These are phyloP conservation scores for Backusella westeae DNA, from an alignment of 192 early-diverging fungal species.

Conservation along the genomic window DNA sequence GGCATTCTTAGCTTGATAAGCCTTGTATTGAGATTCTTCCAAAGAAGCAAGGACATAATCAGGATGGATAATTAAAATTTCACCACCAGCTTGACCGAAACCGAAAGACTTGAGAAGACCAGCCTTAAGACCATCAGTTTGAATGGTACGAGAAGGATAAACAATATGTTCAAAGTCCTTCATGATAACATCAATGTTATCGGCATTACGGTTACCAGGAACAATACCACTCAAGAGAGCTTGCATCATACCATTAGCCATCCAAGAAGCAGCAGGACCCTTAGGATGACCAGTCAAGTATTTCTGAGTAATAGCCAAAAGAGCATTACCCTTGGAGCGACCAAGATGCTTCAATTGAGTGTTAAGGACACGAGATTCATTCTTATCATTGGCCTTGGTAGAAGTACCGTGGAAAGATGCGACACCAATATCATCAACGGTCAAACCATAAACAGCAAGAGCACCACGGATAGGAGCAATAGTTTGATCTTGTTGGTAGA, in stretches of 20 bases:
- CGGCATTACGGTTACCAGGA: slow-evolving; percentile 91
- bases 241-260: slow-evolving; percentile 93
- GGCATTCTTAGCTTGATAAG: slow-evolving; percentile 67
- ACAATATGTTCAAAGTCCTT: slow-evolving; percentile 74
- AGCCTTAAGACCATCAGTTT: slow-evolving; percentile 89
- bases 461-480: slow-evolving; percentile 87
- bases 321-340: slow-evolving; percentile 75
- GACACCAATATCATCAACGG: slow-evolving; percentile 88
- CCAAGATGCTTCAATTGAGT: slow-evolving; percentile 85
- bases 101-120: slow-evolving; percentile 92
- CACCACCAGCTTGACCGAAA: slow-evolving; percentile 94
- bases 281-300: slow-evolving; percentile 96
- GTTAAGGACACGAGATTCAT: slow-evolving; percentile 87
- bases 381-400: slow-evolving; percentile 94
- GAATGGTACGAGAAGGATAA: slow-evolving; percentile 82
- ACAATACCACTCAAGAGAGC: slow-evolving; percentile 79
- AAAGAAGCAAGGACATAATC: slow-evolving; percentile 82
- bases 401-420: slow-evolving; percentile 96
- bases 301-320: slow-evolving; percentile 88
- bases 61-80: slow-evolving; percentile 83
- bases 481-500: slow-evolving; percentile 67
- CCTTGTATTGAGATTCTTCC: slow-evolving; percentile 63
- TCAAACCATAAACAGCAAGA: slow-evolving; percentile 84
- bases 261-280: slow-evolving; percentile 95
- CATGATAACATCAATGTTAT: slow-evolving; percentile 79